Conservation (phyloP, 129 eudicot species). For the Mikania micrantha region DNA sequence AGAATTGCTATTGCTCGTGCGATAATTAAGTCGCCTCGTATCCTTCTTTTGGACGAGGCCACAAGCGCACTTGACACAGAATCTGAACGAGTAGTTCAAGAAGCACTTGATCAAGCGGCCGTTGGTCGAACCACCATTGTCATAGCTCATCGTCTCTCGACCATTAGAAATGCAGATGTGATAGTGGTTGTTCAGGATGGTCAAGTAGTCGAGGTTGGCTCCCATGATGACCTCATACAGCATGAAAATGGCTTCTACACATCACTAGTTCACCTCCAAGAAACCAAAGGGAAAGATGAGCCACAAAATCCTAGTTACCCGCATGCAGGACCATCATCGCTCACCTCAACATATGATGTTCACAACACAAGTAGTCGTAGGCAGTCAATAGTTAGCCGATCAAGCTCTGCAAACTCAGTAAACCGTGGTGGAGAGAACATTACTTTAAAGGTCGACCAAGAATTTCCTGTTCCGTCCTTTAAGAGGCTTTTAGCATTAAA, state of each 20-base stretch:
- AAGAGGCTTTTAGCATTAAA: constrained; percentile 80
- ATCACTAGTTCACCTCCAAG: constrained; percentile 66
- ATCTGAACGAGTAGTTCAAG: constrained; percentile 87
- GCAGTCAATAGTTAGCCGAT: constrained; percentile 49
- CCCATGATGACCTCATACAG: constrained; percentile 62
- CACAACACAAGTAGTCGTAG: constrained; percentile 60
- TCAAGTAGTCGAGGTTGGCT: constrained; percentile 62
- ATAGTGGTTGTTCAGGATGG: constrained; percentile 77
- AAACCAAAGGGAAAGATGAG: constrained; percentile 36
- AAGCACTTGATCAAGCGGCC: constrained; percentile 82
- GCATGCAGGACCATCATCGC: constrained; percentile 27
- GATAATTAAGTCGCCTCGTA: constrained; percentile 74
- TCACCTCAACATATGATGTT: constrained; percentile 21
- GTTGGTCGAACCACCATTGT: constrained; percentile 84
- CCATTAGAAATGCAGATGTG: constrained; percentile 72
- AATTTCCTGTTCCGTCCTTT: constrained; percentile 60
- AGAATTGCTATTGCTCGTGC: constrained; percentile 97
- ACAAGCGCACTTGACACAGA: constrained; percentile 94
- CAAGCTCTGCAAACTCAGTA: constrained; percentile 63
- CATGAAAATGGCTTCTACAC: constrained; percentile 58
- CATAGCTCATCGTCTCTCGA: constrained; percentile 93
- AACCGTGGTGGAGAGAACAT: constrained; percentile 24
- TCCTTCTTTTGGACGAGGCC: constrained; percentile 93
- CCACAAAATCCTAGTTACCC: background rate
- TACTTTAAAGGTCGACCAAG: constrained; percentile 16